phyloP scores from a whole-genome alignment of 306 rosid species.

The Chamaecrista fasciculata region DNA sequence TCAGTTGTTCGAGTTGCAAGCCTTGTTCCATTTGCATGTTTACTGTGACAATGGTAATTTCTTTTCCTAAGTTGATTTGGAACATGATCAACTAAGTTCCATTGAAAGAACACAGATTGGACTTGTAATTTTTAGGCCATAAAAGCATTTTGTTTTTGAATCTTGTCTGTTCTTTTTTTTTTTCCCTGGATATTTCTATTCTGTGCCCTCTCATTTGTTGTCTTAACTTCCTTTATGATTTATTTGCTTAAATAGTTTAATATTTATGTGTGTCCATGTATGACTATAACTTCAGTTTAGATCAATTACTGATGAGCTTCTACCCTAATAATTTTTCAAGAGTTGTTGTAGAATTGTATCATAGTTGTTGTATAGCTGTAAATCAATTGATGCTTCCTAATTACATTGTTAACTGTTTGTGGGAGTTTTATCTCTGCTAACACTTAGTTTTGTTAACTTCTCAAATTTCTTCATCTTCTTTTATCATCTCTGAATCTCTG shows the following conservation, averaged over 20 bases:
- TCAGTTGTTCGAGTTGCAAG: slow-evolving; percentile 24
- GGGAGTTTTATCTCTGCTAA: not conserved
- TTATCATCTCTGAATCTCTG: not conserved
- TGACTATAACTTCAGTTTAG: not conserved
- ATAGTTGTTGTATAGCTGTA: not conserved
- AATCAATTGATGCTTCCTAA: not conserved
- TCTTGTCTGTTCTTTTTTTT: not conserved
- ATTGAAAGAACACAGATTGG: slow-evolving; percentile 17
- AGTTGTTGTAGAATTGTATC: not conserved
- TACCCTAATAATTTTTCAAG: not conserved
- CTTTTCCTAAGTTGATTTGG: slow-evolving; percentile 19
- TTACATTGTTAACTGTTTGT: not conserved
- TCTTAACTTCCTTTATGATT: not conserved
- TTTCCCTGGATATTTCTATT: not conserved
- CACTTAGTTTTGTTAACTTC: not conserved
- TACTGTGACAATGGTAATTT: slow-evolving; percentile 21
- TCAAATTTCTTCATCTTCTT: not conserved
- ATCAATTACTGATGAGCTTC: not conserved
- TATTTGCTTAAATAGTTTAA: not conserved
- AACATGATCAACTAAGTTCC: slow-evolving; percentile 25
- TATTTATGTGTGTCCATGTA: not conserved
- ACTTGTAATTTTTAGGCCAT: slow-evolving; percentile 16
- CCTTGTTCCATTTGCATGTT: slow-evolving; percentile 28
- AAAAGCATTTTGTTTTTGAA: not conserved
- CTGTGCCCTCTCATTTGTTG: not conserved